phyloP scores from a whole-genome alignment of 1,139 yeast genomes.

The Suhomyces coccinellae region DNA sequence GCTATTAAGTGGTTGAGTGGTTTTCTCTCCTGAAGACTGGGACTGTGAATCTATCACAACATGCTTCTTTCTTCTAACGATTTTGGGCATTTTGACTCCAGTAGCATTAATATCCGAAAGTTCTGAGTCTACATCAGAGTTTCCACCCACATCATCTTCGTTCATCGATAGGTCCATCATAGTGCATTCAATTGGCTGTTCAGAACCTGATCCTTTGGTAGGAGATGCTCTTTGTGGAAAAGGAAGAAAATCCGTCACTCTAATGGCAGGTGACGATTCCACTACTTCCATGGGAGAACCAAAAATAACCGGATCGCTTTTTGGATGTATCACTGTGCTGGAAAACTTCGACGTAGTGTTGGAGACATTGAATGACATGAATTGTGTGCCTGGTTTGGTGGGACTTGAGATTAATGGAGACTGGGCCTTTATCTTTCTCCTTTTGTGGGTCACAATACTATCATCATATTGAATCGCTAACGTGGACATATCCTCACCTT shows the following conservation, averaged over 20 bases:
- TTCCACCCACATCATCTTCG: not conserved
- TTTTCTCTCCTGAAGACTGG: not conserved
- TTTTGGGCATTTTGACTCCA: slow-evolving; percentile 4
- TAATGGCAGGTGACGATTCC: slow-evolving; percentile 18
- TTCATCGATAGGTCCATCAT: slow-evolving; percentile 5
- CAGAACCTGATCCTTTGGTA: slow-evolving; percentile 7
- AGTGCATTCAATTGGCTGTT: slow-evolving; percentile 1
- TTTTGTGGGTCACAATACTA: slow-evolving; percentile 16
- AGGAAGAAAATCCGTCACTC: slow-evolving; percentile 8
- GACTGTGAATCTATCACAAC: slow-evolving; percentile 12
- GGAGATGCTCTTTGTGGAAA: slow-evolving; percentile 16
- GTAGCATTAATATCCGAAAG: slow-evolving; percentile 6
- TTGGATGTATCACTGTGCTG: slow-evolving; percentile 7
- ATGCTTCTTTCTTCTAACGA: slow-evolving; percentile 8
- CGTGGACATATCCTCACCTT: slow-evolving; percentile 3
- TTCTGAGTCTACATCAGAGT: not conserved
- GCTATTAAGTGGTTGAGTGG: not conserved
- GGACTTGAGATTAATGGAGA: slow-evolving; percentile 7
- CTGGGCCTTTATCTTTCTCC: slow-evolving; percentile 8
- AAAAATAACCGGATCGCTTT: slow-evolving; percentile 12
- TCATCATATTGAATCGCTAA: slow-evolving; percentile 15
- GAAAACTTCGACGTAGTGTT: slow-evolving; percentile 9
- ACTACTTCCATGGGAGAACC: slow-evolving; percentile 16
- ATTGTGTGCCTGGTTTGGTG: slow-evolving; percentile 2
- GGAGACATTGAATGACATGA: slow-evolving; percentile 10